These are phyloP conservation scores for Allomyces javanicus DNA, from an alignment of 192 early-diverging fungal genomes.

Conservation along the genomic window DNA sequence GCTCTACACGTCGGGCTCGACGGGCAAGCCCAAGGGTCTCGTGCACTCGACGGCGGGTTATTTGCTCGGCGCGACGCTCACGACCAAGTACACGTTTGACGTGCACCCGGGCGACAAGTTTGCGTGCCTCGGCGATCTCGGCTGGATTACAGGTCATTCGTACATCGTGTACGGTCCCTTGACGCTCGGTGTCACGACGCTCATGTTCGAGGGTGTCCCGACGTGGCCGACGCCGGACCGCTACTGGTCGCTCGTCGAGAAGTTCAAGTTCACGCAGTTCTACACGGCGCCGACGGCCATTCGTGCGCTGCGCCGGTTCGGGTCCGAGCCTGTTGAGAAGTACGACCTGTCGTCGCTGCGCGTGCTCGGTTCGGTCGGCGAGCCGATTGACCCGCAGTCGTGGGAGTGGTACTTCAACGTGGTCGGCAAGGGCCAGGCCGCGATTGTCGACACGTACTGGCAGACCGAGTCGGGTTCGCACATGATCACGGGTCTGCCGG, in stretches of 20 bases:
- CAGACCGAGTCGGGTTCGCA: conserved; percentile 86
- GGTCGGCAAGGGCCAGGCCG: conserved; percentile 65
- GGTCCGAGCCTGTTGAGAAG: conserved; percentile 51
- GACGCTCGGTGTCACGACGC: conserved; percentile 65
- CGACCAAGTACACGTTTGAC: conserved; percentile 87
- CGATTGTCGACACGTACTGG: conserved; percentile 96
- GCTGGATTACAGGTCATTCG: conserved; percentile 70
- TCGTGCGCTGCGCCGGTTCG: conserved; percentile 74
- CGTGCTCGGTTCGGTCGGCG: conserved; percentile 85
- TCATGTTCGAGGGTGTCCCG: conserved; percentile 85
- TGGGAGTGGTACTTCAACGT: conserved; percentile 94
- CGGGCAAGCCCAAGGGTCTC: conserved; percentile 81
- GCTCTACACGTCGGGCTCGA: conserved; percentile 82
- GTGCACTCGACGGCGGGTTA: conserved; percentile 89
- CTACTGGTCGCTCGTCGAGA: conserved; percentile 68
- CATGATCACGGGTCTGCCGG: conserved; percentile 79
- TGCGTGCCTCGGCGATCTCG: conserved; percentile 92
- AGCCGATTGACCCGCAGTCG: conserved; percentile 94
- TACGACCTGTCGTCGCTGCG: conserved; percentile 68
- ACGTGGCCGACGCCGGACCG: conserved; percentile 71
- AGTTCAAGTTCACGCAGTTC: conserved; percentile 87
- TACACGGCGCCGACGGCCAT: conserved; percentile 98
- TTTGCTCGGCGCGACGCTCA: conserved; percentile 67
- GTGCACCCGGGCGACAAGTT: conserved; percentile 70
- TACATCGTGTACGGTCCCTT: conserved; percentile 90